Conservation (phyloP, 176 grass and related monocot genomes). For the Microstegium vimineum region DNA sequence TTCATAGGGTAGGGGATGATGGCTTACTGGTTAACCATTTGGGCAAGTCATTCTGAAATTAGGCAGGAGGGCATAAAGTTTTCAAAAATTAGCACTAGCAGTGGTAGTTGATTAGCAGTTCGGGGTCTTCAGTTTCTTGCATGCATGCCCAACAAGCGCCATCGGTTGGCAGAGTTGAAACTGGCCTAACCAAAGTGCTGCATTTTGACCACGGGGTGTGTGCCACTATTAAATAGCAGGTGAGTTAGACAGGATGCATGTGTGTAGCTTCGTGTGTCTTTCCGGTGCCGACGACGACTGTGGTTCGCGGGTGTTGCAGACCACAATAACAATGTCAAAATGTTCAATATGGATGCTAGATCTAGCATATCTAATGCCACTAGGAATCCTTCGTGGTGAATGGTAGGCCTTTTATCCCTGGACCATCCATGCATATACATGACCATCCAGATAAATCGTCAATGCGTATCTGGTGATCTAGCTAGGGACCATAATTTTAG, state of each 20-base stretch:
- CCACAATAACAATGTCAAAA: too few relatives aligned
- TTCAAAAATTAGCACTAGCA: neutral
- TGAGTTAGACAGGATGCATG: neutral
- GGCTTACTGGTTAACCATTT: conserved; percentile 25
- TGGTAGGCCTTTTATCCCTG: neutral
- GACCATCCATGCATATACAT: neutral
- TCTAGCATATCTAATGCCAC: too few relatives aligned
- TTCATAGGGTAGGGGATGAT: neutral
- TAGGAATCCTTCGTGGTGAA: too few relatives aligned
- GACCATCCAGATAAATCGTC: neutral
- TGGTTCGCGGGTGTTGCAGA: too few relatives aligned
- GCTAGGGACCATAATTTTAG: neutral
- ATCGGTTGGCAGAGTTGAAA: conserved; percentile 8
- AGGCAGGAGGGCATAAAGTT: conserved; percentile 43
- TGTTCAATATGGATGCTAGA: too few relatives aligned
- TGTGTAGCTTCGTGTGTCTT: too few relatives aligned
- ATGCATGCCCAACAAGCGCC: neutral
- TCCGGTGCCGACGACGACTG: too few relatives aligned
- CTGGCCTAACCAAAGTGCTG: conserved; percentile 30
- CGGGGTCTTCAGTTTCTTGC: neutral
- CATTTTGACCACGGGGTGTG: conserved; percentile 35
- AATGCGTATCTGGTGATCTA: neutral
- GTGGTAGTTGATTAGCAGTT: neutral
- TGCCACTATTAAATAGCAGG: neutral
- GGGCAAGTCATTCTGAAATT: conserved; percentile 32